These are phyloP conservation scores for Rhipidocladum racemiflorum DNA, from an alignment of 176 grass and related monocot species.

Conservation along the genomic window DNA sequence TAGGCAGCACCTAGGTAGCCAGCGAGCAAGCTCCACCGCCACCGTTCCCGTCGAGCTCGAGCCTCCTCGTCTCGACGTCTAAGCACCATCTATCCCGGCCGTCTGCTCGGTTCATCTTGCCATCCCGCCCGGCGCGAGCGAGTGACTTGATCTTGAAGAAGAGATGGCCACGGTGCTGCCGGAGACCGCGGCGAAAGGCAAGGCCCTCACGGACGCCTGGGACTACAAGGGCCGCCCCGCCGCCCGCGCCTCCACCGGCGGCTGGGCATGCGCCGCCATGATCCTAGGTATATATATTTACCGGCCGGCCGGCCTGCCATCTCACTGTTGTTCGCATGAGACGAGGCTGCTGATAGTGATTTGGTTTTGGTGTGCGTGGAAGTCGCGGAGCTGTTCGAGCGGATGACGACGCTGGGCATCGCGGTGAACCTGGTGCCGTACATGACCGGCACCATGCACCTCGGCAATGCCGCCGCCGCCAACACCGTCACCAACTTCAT, in stretches of 20 bases:
- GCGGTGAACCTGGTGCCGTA: conserved; percentile 95
- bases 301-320: not conserved
- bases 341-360: not conserved
- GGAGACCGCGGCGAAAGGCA: conserved; percentile 38
- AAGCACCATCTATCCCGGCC: not conserved
- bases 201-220: conserved; percentile 71
- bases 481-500: conserved; percentile 96
- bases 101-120: not conserved
- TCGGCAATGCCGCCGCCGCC: conserved; percentile 75
- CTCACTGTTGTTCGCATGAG: not conserved
- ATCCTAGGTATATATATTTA: conserved; percentile 55
- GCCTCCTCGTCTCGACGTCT: not conserved
- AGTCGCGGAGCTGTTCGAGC: conserved; percentile 89
- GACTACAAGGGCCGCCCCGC: conserved; percentile 83
- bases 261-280: conserved; percentile 72
- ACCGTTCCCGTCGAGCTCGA: conserved; percentile 6
- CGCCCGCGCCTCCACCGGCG: conserved; percentile 51
- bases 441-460: conserved; percentile 89
- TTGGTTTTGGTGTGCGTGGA: not conserved
- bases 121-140: not conserved
- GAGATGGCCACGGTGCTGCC: conserved; percentile 58
- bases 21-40: not conserved
- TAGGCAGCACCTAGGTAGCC: not conserved
- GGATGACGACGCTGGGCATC: conserved; percentile 93
- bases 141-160: not conserved